Conservation (phyloP, 768 basidiomycete species). For the Boletus reticulatus region DNA sequence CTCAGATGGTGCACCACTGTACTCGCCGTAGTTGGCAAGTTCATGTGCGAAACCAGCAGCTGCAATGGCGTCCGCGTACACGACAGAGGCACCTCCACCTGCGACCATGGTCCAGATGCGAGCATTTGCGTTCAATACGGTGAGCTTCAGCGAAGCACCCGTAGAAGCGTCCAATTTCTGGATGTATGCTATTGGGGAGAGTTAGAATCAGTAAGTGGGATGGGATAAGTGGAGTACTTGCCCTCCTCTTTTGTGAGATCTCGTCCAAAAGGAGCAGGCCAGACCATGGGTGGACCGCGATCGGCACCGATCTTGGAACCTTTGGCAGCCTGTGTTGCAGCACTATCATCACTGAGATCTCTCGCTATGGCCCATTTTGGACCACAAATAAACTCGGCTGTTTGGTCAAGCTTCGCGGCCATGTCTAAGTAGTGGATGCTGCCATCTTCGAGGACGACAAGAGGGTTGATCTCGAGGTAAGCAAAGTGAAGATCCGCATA, state of each 20-base stretch:
- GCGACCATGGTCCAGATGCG: conserved; percentile 99
- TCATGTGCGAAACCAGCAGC: conserved; percentile 96
- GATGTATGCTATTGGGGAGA: conserved; percentile 68
- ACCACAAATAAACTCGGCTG: conserved; percentile 96
- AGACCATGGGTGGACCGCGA: conserved; percentile 97
- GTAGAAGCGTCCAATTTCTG: conserved; percentile 97
- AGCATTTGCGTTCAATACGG: conserved; percentile 92
- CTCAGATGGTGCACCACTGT: conserved; percentile 96
- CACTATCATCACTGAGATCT: conserved; percentile 70
- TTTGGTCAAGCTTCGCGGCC: conserved; percentile 99
- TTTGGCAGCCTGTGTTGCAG: conserved; percentile 34
- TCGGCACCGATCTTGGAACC: conserved; percentile 69
- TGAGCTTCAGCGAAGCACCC: conserved; percentile 97
- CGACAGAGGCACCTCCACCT: conserved; percentile 83
- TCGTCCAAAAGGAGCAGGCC: conserved; percentile 95
- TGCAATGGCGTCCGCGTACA: conserved; percentile 74
- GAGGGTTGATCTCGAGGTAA: conserved; percentile 99
- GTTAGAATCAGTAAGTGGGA: neutral
- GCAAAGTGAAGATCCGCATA: conserved; percentile 99
- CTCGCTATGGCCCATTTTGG: conserved; percentile 99
- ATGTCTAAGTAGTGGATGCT: conserved; percentile 96
- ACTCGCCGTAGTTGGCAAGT: conserved; percentile 99
- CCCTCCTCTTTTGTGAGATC: conserved; percentile 95
- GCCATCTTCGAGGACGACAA: conserved; percentile 83
- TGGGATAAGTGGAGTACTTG: neutral